Conservation (phyloP, 805 yeast genomes). For the Yarrowia divulgata region DNA sequence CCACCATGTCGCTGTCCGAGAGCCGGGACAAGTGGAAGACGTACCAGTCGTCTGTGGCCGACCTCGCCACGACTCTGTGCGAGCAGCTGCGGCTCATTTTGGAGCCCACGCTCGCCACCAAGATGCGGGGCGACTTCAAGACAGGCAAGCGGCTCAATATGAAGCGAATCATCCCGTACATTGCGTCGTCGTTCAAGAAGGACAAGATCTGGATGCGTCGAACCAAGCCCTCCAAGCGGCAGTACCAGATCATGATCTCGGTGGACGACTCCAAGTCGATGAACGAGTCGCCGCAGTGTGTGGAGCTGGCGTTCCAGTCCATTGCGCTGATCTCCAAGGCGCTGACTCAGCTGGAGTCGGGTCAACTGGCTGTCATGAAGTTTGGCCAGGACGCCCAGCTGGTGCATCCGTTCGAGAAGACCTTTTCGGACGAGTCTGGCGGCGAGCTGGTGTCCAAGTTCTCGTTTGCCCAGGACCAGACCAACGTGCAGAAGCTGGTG, state of each 20-base stretch:
- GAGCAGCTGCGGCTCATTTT: slow-evolving; percentile 92
- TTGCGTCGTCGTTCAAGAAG: slow-evolving; percentile 95
- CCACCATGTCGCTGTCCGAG: slow-evolving; percentile 59
- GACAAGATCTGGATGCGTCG: slow-evolving; percentile 98
- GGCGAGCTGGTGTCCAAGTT: slow-evolving; percentile 85
- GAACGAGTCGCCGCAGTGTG: slow-evolving; percentile 85
- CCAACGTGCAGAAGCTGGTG: slow-evolving; percentile 81
- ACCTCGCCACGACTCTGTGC: slow-evolving; percentile 82
- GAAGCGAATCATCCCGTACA: slow-evolving; percentile 97
- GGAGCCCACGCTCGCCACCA: slow-evolving; percentile 97
- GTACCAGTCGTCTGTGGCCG: slow-evolving; percentile 86
- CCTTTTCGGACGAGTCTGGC: slow-evolving; percentile 84
- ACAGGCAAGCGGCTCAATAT: slow-evolving; percentile 96
- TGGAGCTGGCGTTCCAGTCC: slow-evolving; percentile 91
- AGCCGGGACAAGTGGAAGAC: slow-evolving; percentile 82
- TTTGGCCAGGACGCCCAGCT: slow-evolving; percentile 86
- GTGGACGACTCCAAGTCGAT: slow-evolving; percentile 97
- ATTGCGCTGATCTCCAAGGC: slow-evolving; percentile 94
- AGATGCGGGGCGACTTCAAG: slow-evolving; percentile 92
- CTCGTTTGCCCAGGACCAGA: slow-evolving; percentile 84
- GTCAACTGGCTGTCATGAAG: slow-evolving; percentile 86
- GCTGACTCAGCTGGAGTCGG: slow-evolving; percentile 90
- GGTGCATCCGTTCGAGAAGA: slow-evolving; percentile 89
- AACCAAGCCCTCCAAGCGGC: slow-evolving; percentile 96
- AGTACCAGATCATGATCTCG: slow-evolving; percentile 96